Base-by-base conservation (phyloP, 164 flowering plant genomes). In the Kingdonia uniflora region DNA sequence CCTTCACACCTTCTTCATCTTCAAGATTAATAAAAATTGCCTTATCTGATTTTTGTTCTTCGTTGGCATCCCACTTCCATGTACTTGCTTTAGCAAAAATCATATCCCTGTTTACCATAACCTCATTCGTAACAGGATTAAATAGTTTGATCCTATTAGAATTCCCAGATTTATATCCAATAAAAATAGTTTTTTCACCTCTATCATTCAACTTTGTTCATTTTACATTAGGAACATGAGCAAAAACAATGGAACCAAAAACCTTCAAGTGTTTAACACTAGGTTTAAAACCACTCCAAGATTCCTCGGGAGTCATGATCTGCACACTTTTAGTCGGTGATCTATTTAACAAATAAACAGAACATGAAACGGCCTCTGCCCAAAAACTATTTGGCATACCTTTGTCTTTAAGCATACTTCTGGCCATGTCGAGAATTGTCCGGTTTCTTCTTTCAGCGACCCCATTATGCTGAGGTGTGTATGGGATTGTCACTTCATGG, bases 381-480 rank as follows among this genome's bases (percentile, higher is more conserved):
- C 49, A 55, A 55, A 42, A 43, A 4, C 1, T 11, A 16, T 55
- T 55, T 14, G 58, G 58, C 48, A 55, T 25, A 5, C 48, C 37
- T 55, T 55, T 55, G 2, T 13, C 40, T 24, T 24, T 26, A n/a
- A 55, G 44, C 58, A 55, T 55, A 15, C 23, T 42, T 15, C 19
- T 1, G 5, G 46, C 56, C 46, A 49, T 13, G 1, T 49, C 12
- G 10, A 49, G n/a, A 14, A 49, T 49, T 7, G 51, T 55, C 14
- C 10, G 44, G 16, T 41, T 55, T 44, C 11, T 58, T 56, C 54
- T 13, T 49, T 58, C 39, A 0, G 29, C 29, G 22, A 58, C 37
- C 5, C 54, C 54, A 58, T 58, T 58, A 20, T 57, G 61, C 1
- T 49, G 53, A 0, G 45, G 61, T 0, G 61, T 48, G 42, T 33